Evolutionary conservation across 345 rosid genomes (phyloP), one percentile per base, ranked within the genome.

Genomic region (Pugionium cornutum): DNA sequence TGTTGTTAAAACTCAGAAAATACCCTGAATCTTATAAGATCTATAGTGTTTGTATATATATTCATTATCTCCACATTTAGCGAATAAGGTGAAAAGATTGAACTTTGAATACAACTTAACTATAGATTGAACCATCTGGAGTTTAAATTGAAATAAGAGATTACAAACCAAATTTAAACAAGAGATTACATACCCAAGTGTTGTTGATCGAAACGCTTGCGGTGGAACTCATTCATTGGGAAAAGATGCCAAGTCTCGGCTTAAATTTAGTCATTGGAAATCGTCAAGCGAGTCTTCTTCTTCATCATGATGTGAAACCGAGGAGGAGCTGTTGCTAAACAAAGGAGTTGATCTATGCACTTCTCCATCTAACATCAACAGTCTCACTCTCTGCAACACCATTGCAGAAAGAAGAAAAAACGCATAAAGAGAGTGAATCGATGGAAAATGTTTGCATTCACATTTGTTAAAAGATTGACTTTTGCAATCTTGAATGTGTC

Each of bases 341-440:
- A 41, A 69, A 6, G 78, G 76, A 51, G 84, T 66, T 34, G 77
- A 75, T 42, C 64, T 47, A 55, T 67, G 82, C 46, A 77, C 83
- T 4, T 67, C 75, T 77, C 84, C 91, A 35, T 88, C 94, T 11
- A 60, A 55, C 80, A 91, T 86, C 78, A 35, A 70, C 25, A 82
- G 66, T 43, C 89, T 77, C 35, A 88, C 96, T 43, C 51, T 76
- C 97, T 90, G 86, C 77, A 75, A 51, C 31, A 7, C 18, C 57
- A 18, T 18, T 18, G 18, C 18, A 18, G 18, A 18, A 18, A 53
- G 5, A 35, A 51, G 33, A 30, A 2, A 30, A 2, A 18, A 18
- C 18, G 18, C 18, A 18, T 18, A 18, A 18, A 18, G 0, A 0
- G 18, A 18, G 18, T 18, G 18, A 18, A 18, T 18, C 18, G 18